Conservation (phyloP, 2,329 filamentous ascomycete species). For the Acrocalymma vagum region DNA sequence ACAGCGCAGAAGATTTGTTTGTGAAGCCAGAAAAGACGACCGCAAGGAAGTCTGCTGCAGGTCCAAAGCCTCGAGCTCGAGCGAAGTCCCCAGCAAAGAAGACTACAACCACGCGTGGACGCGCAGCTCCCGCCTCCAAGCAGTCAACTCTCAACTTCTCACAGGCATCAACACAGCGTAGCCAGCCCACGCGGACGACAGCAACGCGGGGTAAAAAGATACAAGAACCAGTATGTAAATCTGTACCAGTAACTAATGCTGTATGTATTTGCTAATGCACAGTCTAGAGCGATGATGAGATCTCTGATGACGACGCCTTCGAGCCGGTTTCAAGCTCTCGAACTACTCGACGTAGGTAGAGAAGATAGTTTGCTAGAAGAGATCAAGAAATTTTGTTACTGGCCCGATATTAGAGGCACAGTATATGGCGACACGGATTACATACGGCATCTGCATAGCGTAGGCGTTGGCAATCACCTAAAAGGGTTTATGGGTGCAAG, state of each 20-base stretch:
- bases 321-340: constrained; percentile 42
- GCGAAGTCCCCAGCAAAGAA: constrained; percentile 39
- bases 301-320: constrained; percentile 51
- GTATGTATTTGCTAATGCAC: constrained; percentile 11
- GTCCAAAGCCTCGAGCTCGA: constrained; percentile 21
- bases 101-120: constrained; percentile 24
- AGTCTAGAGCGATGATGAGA: constrained; percentile 51
- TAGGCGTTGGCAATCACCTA: constrained; percentile 24
- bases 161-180: constrained; percentile 45
- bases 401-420: neutral
- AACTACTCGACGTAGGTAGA: constrained; percentile 34
- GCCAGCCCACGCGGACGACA: constrained; percentile 34
- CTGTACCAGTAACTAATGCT: too few relatives aligned
- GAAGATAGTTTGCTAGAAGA: neutral
- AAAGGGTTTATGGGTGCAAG: neutral
- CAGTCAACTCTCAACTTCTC: constrained; percentile 55
- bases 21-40: constrained; percentile 43
- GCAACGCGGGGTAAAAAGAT: constrained; percentile 37
- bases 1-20: constrained; percentile 57
- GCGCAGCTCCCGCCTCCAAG: constrained; percentile 30
- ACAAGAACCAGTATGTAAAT: constrained; percentile 50
- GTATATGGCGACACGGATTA: neutral
- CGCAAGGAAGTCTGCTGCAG: constrained; percentile 33
- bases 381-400: too few relatives aligned
- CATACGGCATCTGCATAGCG: constrained; percentile 30